Conservation (phyloP, 345 rosid genomes). For the Gossypium australe region DNA sequence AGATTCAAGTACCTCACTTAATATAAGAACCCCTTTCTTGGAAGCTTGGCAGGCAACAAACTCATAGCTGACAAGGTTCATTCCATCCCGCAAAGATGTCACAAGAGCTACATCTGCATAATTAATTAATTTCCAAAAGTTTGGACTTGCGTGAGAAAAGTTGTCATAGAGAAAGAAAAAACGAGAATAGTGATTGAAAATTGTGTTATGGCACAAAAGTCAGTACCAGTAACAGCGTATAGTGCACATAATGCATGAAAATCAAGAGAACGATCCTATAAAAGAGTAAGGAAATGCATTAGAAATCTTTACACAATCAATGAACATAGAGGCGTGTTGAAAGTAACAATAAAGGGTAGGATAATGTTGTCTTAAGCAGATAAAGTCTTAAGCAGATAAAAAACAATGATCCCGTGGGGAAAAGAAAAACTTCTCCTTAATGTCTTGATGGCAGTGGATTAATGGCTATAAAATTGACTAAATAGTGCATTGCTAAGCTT, state of each 20-base stretch:
- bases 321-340: no score
- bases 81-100: conserved; percentile 53
- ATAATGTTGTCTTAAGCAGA: background rate
- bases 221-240: conserved; percentile 53
- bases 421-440: background rate
- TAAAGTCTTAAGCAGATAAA: background rate
- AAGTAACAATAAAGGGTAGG: background rate
- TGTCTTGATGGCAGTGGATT: background rate
- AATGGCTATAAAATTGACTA: background rate
- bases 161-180: background rate
- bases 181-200: background rate
- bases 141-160: background rate
- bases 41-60: conserved; percentile 59
- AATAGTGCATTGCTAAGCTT: background rate
- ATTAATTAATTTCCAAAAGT: background rate
- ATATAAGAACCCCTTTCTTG: conserved; percentile 58
- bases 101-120: conserved; percentile 53
- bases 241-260: conserved; percentile 51
- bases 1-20: conserved; percentile 42
- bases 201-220: background rate
- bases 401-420: no score
- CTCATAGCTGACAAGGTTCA: conserved; percentile 64
- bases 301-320: conserved; percentile 4
- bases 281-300: conserved; percentile 14
- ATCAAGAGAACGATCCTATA: conserved; percentile 56